Conservation (phyloP, 495 filamentous ascomycete species). For the Bathelium albidoporum region DNA sequence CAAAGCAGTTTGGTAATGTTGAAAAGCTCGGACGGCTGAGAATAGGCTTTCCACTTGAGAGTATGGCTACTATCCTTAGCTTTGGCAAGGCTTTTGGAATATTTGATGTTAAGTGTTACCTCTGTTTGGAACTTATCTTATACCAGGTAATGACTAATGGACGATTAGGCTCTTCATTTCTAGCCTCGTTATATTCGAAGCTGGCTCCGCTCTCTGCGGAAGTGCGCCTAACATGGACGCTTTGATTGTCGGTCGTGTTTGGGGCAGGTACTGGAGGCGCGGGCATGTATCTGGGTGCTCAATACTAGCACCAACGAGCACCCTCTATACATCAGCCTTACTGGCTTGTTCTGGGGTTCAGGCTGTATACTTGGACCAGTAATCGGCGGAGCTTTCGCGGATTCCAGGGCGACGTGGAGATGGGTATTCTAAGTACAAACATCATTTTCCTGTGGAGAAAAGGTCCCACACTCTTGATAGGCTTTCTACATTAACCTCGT, state of each 20-base stretch:
- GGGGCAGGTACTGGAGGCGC: slow-evolving; percentile 8
- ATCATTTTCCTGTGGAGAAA: slow-evolving; percentile 14
- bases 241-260: slow-evolving; percentile 22
- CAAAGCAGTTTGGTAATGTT: slow-evolving; percentile 22
- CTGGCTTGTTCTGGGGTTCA: not conserved
- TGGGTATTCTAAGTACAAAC: slow-evolving; percentile 25
- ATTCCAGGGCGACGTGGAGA: slow-evolving; percentile 34
- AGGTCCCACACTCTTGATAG: slow-evolving; percentile 33
- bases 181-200: slow-evolving; percentile 18
- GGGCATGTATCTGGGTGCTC: slow-evolving; percentile 6
- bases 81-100: slow-evolving; percentile 13
- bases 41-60: slow-evolving; percentile 22
- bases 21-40: slow-evolving; percentile 22
- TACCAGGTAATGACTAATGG: not conserved
- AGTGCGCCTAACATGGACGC: slow-evolving; percentile 18
- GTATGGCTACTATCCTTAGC: slow-evolving; percentile 16
- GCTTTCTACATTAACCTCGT: slow-evolving; percentile 65
- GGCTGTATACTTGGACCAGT: slow-evolving; percentile 32
- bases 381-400: slow-evolving; percentile 53
- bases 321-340: slow-evolving; percentile 2
- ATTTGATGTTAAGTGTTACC: not conserved
- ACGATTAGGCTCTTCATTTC: slow-evolving; percentile 19
- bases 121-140: not conserved
- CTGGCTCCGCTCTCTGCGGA: slow-evolving; percentile 24
- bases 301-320: not conserved